A percentile compares a stretch with the other conserved stretches of the same genome.
Conservation (phyloP, 2,329 filamentous ascomycete species). For the Mycogone perniciosa region DNA sequence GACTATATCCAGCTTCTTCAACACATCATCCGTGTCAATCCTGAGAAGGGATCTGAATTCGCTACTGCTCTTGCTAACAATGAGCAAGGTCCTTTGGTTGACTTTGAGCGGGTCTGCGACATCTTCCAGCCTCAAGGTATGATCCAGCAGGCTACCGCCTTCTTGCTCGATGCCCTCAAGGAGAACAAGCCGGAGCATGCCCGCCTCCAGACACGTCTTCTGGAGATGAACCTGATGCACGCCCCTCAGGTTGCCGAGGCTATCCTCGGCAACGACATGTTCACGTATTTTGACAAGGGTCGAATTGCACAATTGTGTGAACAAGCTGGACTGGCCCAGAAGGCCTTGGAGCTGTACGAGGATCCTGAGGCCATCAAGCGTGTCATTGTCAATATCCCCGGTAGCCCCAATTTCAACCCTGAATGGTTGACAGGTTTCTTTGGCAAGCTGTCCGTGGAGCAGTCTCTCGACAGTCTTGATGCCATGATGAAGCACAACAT, state of each 20-base stretch:
- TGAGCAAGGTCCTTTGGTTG: conserved; percentile 78
- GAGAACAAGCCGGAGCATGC: conserved; percentile 93
- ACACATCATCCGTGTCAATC: conserved; percentile 84
- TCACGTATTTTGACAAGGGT: conserved; percentile 89
- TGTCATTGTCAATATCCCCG: conserved; percentile 74
- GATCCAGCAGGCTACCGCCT: conserved; percentile 97
- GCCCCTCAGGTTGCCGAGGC: conserved; percentile 97
- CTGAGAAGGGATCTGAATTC: conserved; percentile 92
- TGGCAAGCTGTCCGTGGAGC: conserved; percentile 88
- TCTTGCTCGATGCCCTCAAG: conserved; percentile 90
- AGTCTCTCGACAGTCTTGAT: conserved; percentile 87
- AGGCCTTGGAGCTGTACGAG: conserved; percentile 90
- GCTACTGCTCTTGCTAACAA: conserved; percentile 87
- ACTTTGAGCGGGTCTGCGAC: conserved; percentile 90
- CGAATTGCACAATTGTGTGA: conserved; percentile 89
- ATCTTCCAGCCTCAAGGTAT: conserved; percentile 98
- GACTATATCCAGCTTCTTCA: conserved; percentile 90
- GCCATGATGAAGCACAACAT: conserved; percentile 97
- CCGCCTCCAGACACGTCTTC: conserved; percentile 82
- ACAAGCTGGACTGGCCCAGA: conserved; percentile 78
- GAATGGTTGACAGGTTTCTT: conserved; percentile 94
- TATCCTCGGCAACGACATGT: conserved; percentile 97
- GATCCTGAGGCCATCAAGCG: conserved; percentile 87
- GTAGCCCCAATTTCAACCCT: conserved; percentile 75
- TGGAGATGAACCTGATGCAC: conserved; percentile 97